Evolutionary conservation across 306 rosid genomes (phyloP).

Genomic region (Trifolium dubium): DNA sequence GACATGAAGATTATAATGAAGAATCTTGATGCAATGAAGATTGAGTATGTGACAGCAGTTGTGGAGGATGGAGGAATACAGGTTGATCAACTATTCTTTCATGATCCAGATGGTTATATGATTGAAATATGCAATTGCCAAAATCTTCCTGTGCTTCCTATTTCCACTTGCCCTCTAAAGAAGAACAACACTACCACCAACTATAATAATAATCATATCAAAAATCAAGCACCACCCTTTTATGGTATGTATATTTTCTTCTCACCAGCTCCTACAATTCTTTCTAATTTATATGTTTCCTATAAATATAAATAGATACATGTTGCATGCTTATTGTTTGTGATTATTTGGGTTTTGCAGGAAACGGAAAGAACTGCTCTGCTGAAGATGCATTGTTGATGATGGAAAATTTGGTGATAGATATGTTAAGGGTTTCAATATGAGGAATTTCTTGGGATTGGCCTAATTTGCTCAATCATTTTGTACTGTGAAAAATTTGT

Average conservation of each 20-base stretch:
- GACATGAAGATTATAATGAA: conserved; percentile 52
- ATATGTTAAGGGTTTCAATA: conserved; percentile 61
- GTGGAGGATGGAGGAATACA: conserved; percentile 70
- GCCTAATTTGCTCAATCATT: neutral
- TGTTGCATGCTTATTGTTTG: too few relatives aligned
- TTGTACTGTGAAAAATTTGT: conserved; percentile 17
- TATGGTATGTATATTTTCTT: conserved; percentile 45
- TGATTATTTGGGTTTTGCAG: conserved; percentile 41
- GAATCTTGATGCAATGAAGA: conserved; percentile 57
- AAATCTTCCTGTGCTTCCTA: conserved; percentile 71
- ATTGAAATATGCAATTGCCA: conserved; percentile 79
- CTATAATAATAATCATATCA: too few relatives aligned
- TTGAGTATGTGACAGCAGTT: conserved; percentile 57
- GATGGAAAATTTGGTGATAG: conserved; percentile 62
- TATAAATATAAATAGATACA: too few relatives aligned
- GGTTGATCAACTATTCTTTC: conserved; percentile 81
- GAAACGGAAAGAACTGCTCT: conserved; percentile 36
- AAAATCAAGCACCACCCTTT: conserved; percentile 21
- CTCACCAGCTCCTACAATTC: neutral
- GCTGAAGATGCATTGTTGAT: conserved; percentile 48
- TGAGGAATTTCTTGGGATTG: conserved; percentile 30
- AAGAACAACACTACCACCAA: too few relatives aligned
- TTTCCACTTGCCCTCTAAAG: conserved; percentile 53
- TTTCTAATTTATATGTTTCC: neutral
- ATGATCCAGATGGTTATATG: conserved; percentile 81